Evolutionary conservation across 441 rosid genomes (phyloP).

Genomic region (Corymbia calophylla): DNA sequence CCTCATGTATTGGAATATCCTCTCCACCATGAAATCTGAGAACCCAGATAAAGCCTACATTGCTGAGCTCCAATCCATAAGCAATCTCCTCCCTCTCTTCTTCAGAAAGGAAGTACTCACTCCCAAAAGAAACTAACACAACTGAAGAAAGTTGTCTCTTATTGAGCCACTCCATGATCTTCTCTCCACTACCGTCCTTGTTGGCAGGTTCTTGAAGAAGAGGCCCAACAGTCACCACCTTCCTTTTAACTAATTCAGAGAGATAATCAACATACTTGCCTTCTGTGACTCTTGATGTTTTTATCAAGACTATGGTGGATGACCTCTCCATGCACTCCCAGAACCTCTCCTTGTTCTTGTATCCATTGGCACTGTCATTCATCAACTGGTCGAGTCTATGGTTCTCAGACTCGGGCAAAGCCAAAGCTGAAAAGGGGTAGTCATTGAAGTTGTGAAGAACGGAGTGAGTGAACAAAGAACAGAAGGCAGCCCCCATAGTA

Average conservation of each 20-base stretch:
- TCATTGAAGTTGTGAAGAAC: background rate
- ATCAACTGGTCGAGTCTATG: background rate
- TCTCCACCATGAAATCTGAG: constrained; percentile 1
- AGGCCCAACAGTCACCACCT: constrained; percentile 19
- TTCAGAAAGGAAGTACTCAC: constrained; percentile 7
- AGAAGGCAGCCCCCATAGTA: background rate
- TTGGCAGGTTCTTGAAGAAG: constrained; percentile 12
- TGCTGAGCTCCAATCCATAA: constrained; percentile 5
- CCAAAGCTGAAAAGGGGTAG: constrained; percentile 7
- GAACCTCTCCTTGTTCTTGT: background rate
- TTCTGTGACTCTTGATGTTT: constrained; percentile 19
- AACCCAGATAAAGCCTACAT: constrained; percentile 14
- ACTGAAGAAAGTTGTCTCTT: background rate
- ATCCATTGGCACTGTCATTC: background rate
- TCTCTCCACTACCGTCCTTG: background rate
- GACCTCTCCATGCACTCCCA: background rate
- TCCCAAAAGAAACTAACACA: constrained; percentile 2
- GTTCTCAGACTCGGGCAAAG: background rate
- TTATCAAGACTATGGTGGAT: constrained; percentile 11
- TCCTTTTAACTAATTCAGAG: constrained; percentile 3
- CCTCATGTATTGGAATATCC: background rate
- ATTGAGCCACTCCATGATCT: constrained; percentile 1
- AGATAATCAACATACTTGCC: constrained; percentile 19
- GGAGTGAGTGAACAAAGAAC: constrained; percentile 2
- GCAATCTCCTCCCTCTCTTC: constrained; percentile 3